Evolutionary conservation across 83 land plant species (phyloP).

Genomic region (Larix sibirica): DNA sequence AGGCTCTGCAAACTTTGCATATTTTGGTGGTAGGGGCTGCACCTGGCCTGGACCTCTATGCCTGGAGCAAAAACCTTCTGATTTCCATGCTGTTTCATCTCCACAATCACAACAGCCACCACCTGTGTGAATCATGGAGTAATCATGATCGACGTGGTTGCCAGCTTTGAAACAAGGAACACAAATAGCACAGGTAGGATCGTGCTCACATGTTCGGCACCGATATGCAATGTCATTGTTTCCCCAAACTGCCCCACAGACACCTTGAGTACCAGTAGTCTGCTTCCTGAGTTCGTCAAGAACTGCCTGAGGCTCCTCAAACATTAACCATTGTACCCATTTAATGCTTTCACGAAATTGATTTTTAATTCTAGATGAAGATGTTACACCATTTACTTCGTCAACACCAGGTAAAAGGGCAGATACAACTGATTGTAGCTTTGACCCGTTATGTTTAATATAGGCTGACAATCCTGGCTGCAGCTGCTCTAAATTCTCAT

Average conservation of each 20-base stretch:
- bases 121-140: conserved; percentile 86
- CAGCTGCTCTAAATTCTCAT: conserved; percentile 21
- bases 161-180: conserved; percentile 94
- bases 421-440: conserved; percentile 35
- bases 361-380: conserved; percentile 1
- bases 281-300: conserved; percentile 39
- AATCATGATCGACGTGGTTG: conserved; percentile 87
- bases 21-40: conserved; percentile 55
- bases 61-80: conserved; percentile 86
- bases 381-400: conserved; percentile 20
- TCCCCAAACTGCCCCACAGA: conserved; percentile 99
- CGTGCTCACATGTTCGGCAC: conserved; percentile 92
- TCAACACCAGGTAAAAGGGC: conserved; percentile 43
- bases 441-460: conserved; percentile 30
- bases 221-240: conserved; percentile 86
- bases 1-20: conserved; percentile 53
- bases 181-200: conserved; percentile 99
- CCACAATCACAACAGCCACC: conserved; percentile 99
- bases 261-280: conserved; percentile 64
- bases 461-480: conserved; percentile 43
- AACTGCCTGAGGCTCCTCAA: conserved; percentile 59
- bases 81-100: conserved; percentile 97
- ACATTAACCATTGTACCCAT: conserved; percentile 93
- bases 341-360: conserved; percentile 53
- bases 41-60: conserved; percentile 91